A percentile compares a stretch with the other conserved stretches of the same genome.
phyloP scores from a whole-genome alignment of 2,329 filamentous ascomycete genomes.

The Fusarium torreyae region DNA sequence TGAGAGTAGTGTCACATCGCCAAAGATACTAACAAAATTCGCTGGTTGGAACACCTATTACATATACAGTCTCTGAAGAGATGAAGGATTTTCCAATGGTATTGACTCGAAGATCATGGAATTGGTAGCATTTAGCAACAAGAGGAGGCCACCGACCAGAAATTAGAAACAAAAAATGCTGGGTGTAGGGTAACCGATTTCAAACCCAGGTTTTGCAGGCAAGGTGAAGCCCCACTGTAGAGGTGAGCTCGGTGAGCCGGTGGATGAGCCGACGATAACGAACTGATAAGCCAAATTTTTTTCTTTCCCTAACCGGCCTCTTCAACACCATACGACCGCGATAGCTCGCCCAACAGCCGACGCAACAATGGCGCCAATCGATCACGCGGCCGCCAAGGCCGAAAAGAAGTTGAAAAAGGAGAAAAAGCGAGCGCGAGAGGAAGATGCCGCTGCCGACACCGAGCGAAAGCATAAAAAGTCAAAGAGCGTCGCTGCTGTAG shows the following conservation, averaged over 20 bases:
- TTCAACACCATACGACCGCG: slow-evolving; percentile 25
- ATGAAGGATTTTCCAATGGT: too few relatives aligned
- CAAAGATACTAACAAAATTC: too few relatives aligned
- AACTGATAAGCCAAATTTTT: slow-evolving; percentile 34
- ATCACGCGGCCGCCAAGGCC: slow-evolving; percentile 51
- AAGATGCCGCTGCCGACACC: slow-evolving; percentile 56
- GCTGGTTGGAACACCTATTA: too few relatives aligned
- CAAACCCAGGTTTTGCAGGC: neutral
- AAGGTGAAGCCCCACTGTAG: slow-evolving; percentile 18
- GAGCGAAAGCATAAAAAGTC: slow-evolving; percentile 67
- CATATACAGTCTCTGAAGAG: too few relatives aligned
- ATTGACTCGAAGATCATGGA: neutral
- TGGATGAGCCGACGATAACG: slow-evolving; percentile 37
- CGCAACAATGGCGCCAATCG: slow-evolving; percentile 55
- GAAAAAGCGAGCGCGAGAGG: slow-evolving; percentile 64
- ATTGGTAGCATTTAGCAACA: neutral
- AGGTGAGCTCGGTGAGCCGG: slow-evolving; percentile 38
- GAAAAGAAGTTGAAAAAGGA: slow-evolving; percentile 61
- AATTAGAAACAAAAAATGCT: neutral
- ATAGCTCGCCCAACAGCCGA: slow-evolving; percentile 32
- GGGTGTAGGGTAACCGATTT: slow-evolving; percentile 9
- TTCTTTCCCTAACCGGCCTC: slow-evolving; percentile 40
- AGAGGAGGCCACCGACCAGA: neutral
- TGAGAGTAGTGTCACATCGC: too few relatives aligned
- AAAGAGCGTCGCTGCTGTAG: slow-evolving; percentile 59